Percentiles rank a stretch among this genome's conserved stretches.
Conservation (phyloP, 331 rosid species). For the Stylosanthes scabra region DNA sequence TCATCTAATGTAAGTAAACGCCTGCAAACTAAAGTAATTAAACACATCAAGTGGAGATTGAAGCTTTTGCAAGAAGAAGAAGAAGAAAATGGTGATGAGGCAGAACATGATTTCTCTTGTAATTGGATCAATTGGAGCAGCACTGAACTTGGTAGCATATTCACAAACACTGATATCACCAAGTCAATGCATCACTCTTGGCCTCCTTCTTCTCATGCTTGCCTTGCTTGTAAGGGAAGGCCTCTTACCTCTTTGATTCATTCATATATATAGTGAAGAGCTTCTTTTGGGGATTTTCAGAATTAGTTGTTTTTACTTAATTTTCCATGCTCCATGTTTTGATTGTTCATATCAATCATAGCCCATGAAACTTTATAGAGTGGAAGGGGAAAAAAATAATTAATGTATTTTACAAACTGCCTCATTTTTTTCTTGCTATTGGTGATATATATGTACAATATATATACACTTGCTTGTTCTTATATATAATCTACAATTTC, state of each 20-base stretch:
- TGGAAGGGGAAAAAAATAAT: background rate
- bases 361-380: slow-evolving; percentile 28
- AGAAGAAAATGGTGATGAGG: slow-evolving; percentile 41
- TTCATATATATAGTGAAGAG: no score
- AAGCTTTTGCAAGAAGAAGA: background rate
- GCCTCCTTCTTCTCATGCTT: slow-evolving; percentile 77
- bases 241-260: slow-evolving; percentile 53
- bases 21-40: background rate
- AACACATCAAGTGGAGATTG: background rate
- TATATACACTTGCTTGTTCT: no score
- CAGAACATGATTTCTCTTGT: slow-evolving; percentile 55
- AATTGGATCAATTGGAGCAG: slow-evolving; percentile 81
- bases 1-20: background rate
- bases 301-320: background rate
- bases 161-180: slow-evolving; percentile 69
- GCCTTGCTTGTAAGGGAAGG: slow-evolving; percentile 85
- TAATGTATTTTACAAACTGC: slow-evolving; percentile 2
- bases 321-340: background rate
- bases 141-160: slow-evolving; percentile 67
- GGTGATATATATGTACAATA: no score
- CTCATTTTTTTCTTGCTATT: background rate
- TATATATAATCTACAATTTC: no score
- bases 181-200: slow-evolving; percentile 62
- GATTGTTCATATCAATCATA: background rate
- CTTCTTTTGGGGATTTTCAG: background rate